Evolutionary conservation across 2,329 filamentous ascomycete genomes (phyloP).

Genomic region (Penicillium italicum): DNA sequence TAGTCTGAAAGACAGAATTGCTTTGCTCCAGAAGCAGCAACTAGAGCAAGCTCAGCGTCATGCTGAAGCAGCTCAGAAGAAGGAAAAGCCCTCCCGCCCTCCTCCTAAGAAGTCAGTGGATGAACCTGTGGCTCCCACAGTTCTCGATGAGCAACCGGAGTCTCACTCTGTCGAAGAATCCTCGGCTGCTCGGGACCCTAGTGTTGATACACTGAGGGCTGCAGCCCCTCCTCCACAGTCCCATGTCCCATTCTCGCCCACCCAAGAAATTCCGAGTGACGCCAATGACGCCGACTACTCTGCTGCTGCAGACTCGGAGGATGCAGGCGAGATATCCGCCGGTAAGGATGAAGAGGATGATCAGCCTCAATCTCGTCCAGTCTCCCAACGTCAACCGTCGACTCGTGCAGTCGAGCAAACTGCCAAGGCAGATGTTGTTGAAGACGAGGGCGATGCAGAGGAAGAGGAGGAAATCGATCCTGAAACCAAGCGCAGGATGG

Average conservation of each 20-base stretch:
- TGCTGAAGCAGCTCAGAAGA: conserved; percentile 72
- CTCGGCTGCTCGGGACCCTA: conserved; percentile 36
- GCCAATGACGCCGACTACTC: conserved; percentile 65
- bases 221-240: conserved; percentile 37
- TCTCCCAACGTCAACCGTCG: conserved; percentile 18
- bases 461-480: conserved; percentile 85
- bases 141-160: conserved; percentile 24
- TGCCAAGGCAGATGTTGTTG: conserved; percentile 49
- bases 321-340: conserved; percentile 59
- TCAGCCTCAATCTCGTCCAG: conserved; percentile 26
- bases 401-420: conserved; percentile 36
- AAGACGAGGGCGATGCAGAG: conserved; percentile 64
- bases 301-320: conserved; percentile 60
- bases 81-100: conserved; percentile 81
- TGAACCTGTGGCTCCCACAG: conserved; percentile 29
- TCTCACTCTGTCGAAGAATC: conserved; percentile 32
- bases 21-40: conserved; percentile 88
- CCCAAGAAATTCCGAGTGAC: conserved; percentile 57
- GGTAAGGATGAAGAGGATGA: conserved; percentile 74
- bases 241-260: conserved; percentile 37
- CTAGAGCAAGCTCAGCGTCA: conserved; percentile 81
- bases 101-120: conserved; percentile 62
- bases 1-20: conserved; percentile 92
- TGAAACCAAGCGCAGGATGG: conserved; percentile 78
- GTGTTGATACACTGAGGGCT: conserved; percentile 33